phyloP scores from a whole-genome alignment of 2,329 filamentous ascomycete genomes.

The Fusarium cyanostomum region DNA sequence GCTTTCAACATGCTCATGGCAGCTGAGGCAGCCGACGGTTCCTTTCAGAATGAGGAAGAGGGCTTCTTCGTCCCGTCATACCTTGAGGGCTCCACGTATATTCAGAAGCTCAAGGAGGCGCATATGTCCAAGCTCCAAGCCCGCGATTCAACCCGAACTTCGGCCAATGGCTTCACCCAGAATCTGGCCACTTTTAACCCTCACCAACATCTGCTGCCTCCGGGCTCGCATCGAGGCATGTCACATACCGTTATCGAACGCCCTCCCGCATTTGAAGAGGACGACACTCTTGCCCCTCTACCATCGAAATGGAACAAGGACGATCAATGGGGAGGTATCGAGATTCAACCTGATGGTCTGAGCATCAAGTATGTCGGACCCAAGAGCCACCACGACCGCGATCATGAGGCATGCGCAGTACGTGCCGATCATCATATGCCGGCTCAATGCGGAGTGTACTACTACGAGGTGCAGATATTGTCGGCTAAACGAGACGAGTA shows the following conservation, averaged over 20 bases:
- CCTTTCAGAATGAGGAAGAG: conserved; percentile 44
- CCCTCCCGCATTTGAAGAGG: conserved; percentile 67
- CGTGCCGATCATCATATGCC: conserved; percentile 89
- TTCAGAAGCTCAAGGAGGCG: conserved; percentile 76
- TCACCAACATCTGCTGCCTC: conserved; percentile 47
- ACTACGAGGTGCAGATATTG: conserved; percentile 77
- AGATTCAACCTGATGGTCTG: conserved; percentile 77
- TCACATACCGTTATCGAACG: conserved; percentile 88
- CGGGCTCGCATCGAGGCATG: conserved; percentile 76
- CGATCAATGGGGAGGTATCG: conserved; percentile 78
- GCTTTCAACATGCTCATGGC: conserved; percentile 62
- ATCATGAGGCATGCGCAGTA: conserved; percentile 82
- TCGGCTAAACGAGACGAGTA: conserved; percentile 65
- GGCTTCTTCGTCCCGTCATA: conserved; percentile 87
- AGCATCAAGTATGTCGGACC: conserved; percentile 70
- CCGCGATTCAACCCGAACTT: conserved; percentile 54
- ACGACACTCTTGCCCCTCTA: conserved; percentile 69
- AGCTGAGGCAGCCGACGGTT: conserved; percentile 42
- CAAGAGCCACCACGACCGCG: conserved; percentile 60
- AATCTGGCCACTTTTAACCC: conserved; percentile 59
- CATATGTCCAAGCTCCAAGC: conserved; percentile 68
- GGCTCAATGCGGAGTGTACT: conserved; percentile 90
- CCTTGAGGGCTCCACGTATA: conserved; percentile 79
- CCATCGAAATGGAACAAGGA: conserved; percentile 84
- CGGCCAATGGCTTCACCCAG: conserved; percentile 39